These are phyloP conservation scores for Rugosomyces carneus DNA, from an alignment of 1,284 basidiomycete species.

Conservation along the genomic window DNA sequence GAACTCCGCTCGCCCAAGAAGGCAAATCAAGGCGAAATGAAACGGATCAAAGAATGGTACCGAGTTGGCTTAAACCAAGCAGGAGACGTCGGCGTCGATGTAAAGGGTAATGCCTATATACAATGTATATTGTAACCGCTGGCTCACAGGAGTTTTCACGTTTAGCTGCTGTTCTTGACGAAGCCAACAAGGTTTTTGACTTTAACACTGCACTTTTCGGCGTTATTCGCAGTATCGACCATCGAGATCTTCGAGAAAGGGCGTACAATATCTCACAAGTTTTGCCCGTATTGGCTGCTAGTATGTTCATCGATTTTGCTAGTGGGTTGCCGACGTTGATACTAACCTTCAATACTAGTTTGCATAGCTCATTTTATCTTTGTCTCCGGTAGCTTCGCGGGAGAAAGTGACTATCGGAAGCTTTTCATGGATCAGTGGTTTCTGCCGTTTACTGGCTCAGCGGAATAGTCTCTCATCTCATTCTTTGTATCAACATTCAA, in stretches of 20 bases:
- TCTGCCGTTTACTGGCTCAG: conserved; percentile 12
- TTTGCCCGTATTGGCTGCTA: conserved; percentile 39
- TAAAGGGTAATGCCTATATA: conserved; percentile 41
- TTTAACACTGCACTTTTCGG: conserved; percentile 65
- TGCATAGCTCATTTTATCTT: conserved; percentile 46
- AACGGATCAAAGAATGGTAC: conserved; percentile 75
- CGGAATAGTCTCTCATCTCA: not conserved
- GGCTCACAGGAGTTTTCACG: not conserved
- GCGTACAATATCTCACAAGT: conserved; percentile 34
- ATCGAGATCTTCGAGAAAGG: not conserved
- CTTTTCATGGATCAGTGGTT: conserved; percentile 41
- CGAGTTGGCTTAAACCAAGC: conserved; percentile 68
- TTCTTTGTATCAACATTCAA: not conserved
- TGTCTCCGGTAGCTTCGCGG: conserved; percentile 45
- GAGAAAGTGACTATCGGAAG: conserved; percentile 41
- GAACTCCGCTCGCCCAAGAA: conserved; percentile 40
- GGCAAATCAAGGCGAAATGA: conserved; percentile 54
- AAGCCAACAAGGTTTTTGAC: conserved; percentile 66
- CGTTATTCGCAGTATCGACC: conserved; percentile 25
- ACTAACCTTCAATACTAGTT: conserved; percentile 21
- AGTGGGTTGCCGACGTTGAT: not conserved
- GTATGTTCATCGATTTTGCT: conserved; percentile 18
- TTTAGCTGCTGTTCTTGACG: conserved; percentile 40
- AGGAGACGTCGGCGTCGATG: conserved; percentile 43
- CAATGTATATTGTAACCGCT: not conserved